A percentile compares a stretch with the other conserved stretches of the same genome.
Conservation (phyloP, 805 yeast species). For the Nakazawaea ambrosiae region DNA sequence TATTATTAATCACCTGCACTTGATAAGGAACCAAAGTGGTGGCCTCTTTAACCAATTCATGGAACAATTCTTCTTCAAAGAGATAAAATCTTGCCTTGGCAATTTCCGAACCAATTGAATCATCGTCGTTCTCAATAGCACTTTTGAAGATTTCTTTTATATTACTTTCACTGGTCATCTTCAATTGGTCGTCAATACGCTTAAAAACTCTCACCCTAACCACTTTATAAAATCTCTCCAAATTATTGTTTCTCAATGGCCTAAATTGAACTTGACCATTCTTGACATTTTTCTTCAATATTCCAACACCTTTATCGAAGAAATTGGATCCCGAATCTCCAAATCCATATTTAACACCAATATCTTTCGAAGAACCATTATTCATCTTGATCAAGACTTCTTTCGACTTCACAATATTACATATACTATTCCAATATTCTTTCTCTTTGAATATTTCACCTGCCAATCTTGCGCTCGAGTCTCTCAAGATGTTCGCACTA, state of each 20-base stretch:
- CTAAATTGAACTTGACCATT: conserved; percentile 38
- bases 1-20: conserved; percentile 58
- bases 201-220: conserved; percentile 55
- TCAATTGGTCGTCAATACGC: conserved; percentile 45
- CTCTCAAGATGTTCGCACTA: conserved; percentile 43
- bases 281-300: conserved; percentile 43
- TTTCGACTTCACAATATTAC: conserved; percentile 33
- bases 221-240: conserved; percentile 34
- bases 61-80: conserved; percentile 86
- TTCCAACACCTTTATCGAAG: conserved; percentile 68
- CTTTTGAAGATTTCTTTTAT: conserved; percentile 19
- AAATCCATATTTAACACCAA: conserved; percentile 86
- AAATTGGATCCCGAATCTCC: conserved; percentile 85
- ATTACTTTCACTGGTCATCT: conserved; percentile 51
- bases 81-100: conserved; percentile 63
- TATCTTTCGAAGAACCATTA: conserved; percentile 42
- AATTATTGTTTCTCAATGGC: conserved; percentile 25
- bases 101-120: conserved; percentile 46
- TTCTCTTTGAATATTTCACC: conserved; percentile 55
- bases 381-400: conserved; percentile 67
- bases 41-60: conserved; percentile 73
- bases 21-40: conserved; percentile 59
- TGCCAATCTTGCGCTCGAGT: conserved; percentile 43
- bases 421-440: conserved; percentile 55
- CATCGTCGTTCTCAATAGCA: conserved; percentile 6